A percentile compares a stretch with the other conserved stretches of the same genome.
Evolutionary conservation across 805 yeast species (phyloP).

Genomic region (Lachancea mirantina): DNA sequence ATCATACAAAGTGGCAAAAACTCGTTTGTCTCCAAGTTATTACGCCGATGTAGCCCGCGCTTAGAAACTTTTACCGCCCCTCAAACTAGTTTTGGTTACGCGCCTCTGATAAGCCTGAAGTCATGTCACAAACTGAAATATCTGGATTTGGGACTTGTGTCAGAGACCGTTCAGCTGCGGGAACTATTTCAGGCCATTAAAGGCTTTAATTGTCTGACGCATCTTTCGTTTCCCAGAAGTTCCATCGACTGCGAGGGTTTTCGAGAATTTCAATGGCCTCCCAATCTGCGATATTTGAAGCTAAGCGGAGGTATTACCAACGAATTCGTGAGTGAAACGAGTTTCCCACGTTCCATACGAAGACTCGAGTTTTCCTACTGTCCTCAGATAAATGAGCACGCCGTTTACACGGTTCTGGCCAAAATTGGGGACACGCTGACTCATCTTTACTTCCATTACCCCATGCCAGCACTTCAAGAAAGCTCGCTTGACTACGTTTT

Average conservation of each 20-base stretch:
- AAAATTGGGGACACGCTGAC: slow-evolving; percentile 61
- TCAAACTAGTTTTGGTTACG: slow-evolving; percentile 88
- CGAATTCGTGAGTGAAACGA: slow-evolving; percentile 59
- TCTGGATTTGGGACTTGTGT: slow-evolving; percentile 75
- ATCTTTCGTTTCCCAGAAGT: slow-evolving; percentile 81
- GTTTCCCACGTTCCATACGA: slow-evolving; percentile 67
- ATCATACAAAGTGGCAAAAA: slow-evolving; percentile 89
- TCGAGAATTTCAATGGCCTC: slow-evolving; percentile 60
- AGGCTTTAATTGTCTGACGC: slow-evolving; percentile 54
- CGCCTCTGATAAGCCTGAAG: slow-evolving; percentile 77
- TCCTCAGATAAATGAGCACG: slow-evolving; percentile 61
- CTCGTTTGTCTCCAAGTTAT: slow-evolving; percentile 75
- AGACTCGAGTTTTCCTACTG: slow-evolving; percentile 80
- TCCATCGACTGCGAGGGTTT: slow-evolving; percentile 63
- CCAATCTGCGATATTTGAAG: slow-evolving; percentile 59
- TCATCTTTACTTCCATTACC: slow-evolving; percentile 66
- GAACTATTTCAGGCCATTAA: slow-evolving; percentile 73
- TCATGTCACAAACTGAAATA: slow-evolving; percentile 57
- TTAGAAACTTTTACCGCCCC: slow-evolving; percentile 78
- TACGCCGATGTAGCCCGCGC: slow-evolving; percentile 65
- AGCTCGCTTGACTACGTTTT: slow-evolving; percentile 70
- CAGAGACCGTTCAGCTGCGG: slow-evolving; percentile 80
- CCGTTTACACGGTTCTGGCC: slow-evolving; percentile 54
- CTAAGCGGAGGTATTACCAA: slow-evolving; percentile 87
- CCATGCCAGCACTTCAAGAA: slow-evolving; percentile 73